These are phyloP conservation scores for Debaryomyces castellii DNA, from an alignment of 805 yeast species.

Conservation along the genomic window DNA sequence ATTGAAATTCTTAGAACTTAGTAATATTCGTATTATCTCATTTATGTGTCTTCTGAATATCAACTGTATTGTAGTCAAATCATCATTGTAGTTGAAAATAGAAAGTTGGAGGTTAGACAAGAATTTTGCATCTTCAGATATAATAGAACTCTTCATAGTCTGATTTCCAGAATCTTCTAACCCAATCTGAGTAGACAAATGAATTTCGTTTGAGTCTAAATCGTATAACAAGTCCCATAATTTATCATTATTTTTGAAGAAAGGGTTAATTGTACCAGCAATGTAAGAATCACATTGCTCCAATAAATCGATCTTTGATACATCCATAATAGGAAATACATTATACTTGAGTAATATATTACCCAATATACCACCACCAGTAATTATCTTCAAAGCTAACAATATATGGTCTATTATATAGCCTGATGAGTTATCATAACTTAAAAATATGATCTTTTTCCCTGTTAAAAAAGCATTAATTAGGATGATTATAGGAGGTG, in stretches of 20 bases:
- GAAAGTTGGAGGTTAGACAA: conserved; percentile 42
- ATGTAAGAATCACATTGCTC: conserved; percentile 43
- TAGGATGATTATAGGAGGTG: conserved; percentile 45
- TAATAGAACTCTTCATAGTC: conserved; percentile 33
- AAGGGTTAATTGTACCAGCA: conserved; percentile 69
- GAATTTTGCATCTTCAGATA: conserved; percentile 45
- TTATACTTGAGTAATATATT: conserved; percentile 37
- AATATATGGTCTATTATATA: conserved; percentile 41
- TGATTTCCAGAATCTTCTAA: conserved; percentile 11
- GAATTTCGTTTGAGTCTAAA: conserved; percentile 50
- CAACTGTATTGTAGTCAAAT: conserved; percentile 43
- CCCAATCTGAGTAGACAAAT: conserved; percentile 21
- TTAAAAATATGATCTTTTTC: conserved; percentile 36
- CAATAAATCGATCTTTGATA: conserved; percentile 53
- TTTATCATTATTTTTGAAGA: conserved; percentile 52
- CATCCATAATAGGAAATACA: conserved; percentile 61
- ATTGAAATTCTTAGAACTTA: conserved; percentile 37
- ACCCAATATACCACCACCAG: conserved; percentile 43
- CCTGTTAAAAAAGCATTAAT: conserved; percentile 40
- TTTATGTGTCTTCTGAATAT: conserved; percentile 45
- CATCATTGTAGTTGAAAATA: conserved; percentile 46
- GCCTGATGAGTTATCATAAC: conserved; percentile 41
- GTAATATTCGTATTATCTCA: conserved; percentile 38
- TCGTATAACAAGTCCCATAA: conserved; percentile 65
- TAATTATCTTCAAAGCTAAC: conserved; percentile 41